These are phyloP conservation scores for Brasilioporus rufonigricans DNA, from an alignment of 768 basidiomycete species.

Conservation along the genomic window DNA sequence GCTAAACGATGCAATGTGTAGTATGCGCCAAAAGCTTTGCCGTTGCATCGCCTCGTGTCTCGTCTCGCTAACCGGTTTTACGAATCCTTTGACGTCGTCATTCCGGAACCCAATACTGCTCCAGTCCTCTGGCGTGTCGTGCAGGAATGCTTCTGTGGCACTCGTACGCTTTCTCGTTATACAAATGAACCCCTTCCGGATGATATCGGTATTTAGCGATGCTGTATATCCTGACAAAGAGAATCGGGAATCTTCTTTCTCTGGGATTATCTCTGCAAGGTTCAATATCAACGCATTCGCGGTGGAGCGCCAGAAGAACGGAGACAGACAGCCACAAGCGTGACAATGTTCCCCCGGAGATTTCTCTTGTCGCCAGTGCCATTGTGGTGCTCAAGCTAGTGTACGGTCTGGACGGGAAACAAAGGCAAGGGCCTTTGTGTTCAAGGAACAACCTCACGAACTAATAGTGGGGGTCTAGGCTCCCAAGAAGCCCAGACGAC, in stretches of 20 bases:
- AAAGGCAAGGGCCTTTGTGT: constrained; percentile 42
- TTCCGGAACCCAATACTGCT: constrained; percentile 74
- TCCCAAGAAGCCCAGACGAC: constrained; percentile 47
- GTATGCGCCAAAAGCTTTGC: constrained; percentile 60
- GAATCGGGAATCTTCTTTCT: constrained; percentile 51
- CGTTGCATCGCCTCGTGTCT: constrained; percentile 59
- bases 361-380: constrained; percentile 54
- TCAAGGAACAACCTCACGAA: constrained; percentile 1
- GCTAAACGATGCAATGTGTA: constrained; percentile 32
- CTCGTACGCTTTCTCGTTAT: constrained; percentile 54
- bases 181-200: background rate
- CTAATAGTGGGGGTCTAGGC: constrained; percentile 32
- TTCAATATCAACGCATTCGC: constrained; percentile 42
- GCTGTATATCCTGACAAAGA: constrained; percentile 64
- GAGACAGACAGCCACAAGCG: constrained; percentile 49
- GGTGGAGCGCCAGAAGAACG: constrained; percentile 35
- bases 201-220: constrained; percentile 39
- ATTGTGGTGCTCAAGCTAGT: constrained; percentile 80
- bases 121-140: constrained; percentile 78
- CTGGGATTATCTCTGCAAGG: constrained; percentile 61
- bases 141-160: constrained; percentile 58
- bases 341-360: constrained; percentile 69
- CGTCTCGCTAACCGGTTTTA: constrained; percentile 60
- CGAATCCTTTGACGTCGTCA: constrained; percentile 51
- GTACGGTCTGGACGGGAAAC: constrained; percentile 75